Evolutionary conservation across 2,329 filamentous ascomycete species (phyloP).

Genomic region (Fusarium hainanense): DNA sequence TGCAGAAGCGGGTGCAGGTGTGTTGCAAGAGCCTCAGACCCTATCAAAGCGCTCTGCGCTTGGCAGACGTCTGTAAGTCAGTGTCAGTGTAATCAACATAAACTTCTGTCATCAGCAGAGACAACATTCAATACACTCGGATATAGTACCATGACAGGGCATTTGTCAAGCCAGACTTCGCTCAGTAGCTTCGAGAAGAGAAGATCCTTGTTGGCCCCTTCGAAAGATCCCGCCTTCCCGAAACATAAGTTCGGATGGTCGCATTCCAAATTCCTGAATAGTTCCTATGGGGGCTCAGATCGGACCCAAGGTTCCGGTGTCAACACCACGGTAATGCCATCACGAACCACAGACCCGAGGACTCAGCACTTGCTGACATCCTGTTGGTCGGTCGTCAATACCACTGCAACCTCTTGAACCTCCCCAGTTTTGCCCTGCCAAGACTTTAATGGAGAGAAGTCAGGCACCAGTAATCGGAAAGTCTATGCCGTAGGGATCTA

Average conservation of each 20-base stretch:
- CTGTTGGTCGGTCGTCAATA: not conserved
- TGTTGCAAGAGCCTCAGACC: not conserved
- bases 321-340: conserved; percentile 8
- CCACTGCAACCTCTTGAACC: not conserved
- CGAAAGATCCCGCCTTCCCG: conserved; percentile 8
- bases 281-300: not conserved
- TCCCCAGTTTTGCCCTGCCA: not conserved
- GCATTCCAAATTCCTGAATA: conserved; percentile 30
- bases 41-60: not conserved
- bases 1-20: conserved; percentile 27
- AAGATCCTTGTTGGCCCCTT: conserved; percentile 7
- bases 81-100: not conserved
- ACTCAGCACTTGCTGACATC: conserved; percentile 23
- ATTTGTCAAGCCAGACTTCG: not conserved
- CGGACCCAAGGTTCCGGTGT: conserved; percentile 2
- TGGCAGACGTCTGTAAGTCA: not conserved
- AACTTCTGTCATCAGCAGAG: not conserved
- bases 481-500: conserved; percentile 5
- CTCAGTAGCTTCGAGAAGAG: conserved; percentile 1
- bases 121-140: not conserved
- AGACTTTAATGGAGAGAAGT: not conserved
- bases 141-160: not conserved
- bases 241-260: conserved; percentile 16
- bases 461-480: not conserved
- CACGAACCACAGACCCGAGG: not conserved